phyloP scores from a whole-genome alignment of 805 yeast genomes.

The Metschnikowia henanensis region DNA sequence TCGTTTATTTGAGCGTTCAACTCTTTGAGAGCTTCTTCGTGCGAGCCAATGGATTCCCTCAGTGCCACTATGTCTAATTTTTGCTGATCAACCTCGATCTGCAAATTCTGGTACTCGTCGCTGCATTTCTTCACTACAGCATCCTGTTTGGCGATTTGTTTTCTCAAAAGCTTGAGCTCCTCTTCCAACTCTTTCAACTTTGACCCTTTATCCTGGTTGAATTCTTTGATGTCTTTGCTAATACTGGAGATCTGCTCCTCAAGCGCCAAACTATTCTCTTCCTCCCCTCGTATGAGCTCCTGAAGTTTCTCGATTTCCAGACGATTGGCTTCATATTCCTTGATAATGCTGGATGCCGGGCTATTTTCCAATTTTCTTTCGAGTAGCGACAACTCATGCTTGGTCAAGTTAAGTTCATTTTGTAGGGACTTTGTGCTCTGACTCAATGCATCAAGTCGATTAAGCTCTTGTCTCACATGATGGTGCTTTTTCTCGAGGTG shows the following conservation, averaged over 20 bases:
- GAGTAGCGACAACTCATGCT: constrained; percentile 58
- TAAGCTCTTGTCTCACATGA: constrained; percentile 40
- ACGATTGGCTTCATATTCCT: constrained; percentile 46
- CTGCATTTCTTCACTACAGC: constrained; percentile 44
- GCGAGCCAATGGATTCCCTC: constrained; percentile 41
- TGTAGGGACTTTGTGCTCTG: constrained; percentile 55
- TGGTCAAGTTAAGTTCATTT: constrained; percentile 54
- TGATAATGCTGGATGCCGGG: constrained; percentile 54
- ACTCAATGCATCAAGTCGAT: constrained; percentile 42
- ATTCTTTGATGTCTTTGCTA: constrained; percentile 80
- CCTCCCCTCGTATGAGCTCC: constrained; percentile 36
- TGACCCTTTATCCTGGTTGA: constrained; percentile 72
- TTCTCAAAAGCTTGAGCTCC: constrained; percentile 45
- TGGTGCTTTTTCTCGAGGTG: constrained; percentile 44
- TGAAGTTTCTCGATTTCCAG: constrained; percentile 47
- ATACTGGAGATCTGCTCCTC: constrained; percentile 49
- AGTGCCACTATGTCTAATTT: constrained; percentile 52
- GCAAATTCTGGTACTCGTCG: constrained; percentile 58
- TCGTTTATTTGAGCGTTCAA: constrained; percentile 10
- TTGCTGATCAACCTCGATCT: constrained; percentile 70
- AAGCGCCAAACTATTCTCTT: constrained; percentile 27
- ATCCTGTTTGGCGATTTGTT: constrained; percentile 40
- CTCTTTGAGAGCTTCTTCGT: constrained; percentile 34
- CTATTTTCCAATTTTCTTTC: constrained; percentile 56
- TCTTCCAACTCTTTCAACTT: constrained; percentile 65